Conservation (phyloP, 225 moss, liverwort and hornwort genomes). For the Bryoerythrophyllum caledonicum region DNA sequence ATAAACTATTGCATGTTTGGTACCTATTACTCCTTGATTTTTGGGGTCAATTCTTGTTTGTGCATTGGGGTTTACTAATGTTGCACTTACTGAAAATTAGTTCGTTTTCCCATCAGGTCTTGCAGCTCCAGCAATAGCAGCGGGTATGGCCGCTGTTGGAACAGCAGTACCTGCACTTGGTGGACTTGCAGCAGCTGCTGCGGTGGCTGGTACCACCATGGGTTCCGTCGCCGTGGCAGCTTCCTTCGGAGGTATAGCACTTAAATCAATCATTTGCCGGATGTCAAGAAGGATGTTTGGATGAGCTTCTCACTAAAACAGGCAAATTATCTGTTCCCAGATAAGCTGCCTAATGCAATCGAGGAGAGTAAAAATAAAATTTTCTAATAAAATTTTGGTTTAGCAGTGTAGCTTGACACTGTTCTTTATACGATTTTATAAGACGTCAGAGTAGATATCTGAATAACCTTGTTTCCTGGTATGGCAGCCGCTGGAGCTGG, state of each 20-base stretch:
- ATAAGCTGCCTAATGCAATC: slow-evolving; percentile 11
- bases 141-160: slow-evolving; percentile 83
- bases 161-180: slow-evolving; percentile 79
- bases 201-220: slow-evolving; percentile 75
- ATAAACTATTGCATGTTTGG: slow-evolving; percentile 1
- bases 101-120: slow-evolving; percentile 57
- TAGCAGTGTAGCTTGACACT: slow-evolving; percentile 3
- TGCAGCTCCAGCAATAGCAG: slow-evolving; percentile 94
- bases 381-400: background rate
- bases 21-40: background rate
- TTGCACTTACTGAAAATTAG: slow-evolving; percentile 15
- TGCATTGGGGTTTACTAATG: background rate
- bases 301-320: background rate
- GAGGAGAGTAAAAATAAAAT: background rate
- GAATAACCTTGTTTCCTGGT: slow-evolving; percentile 15
- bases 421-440: background rate
- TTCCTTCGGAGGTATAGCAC: slow-evolving; percentile 83
- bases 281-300: background rate
- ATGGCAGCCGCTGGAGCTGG: slow-evolving; percentile 97
- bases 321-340: background rate
- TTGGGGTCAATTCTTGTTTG: background rate
- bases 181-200: slow-evolving; percentile 87
- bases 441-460: background rate
- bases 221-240: slow-evolving; percentile 97
- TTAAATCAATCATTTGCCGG: background rate